Evolutionary conservation across 495 filamentous ascomycete genomes (phyloP).

Genomic region (Extremus antarcticus): DNA sequence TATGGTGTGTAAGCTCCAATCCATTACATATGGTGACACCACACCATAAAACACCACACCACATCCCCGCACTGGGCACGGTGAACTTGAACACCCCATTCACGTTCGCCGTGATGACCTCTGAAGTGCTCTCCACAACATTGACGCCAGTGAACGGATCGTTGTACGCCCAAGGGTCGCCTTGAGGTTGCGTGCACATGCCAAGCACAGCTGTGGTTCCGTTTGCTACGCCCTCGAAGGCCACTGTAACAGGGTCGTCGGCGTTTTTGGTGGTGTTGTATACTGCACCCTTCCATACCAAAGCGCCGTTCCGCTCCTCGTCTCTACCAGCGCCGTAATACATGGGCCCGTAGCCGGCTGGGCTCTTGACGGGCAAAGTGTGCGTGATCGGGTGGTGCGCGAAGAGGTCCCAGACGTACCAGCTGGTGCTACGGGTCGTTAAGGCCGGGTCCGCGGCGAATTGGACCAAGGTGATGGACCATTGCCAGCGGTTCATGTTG

Average conservation of each 20-base stretch:
- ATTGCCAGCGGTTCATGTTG: constrained; percentile 23
- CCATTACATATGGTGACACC: too few relatives aligned
- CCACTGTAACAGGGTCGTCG: constrained; percentile 38
- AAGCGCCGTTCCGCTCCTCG: constrained; percentile 22
- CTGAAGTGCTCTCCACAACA: background rate
- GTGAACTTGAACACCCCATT: constrained; percentile 11
- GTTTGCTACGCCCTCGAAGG: constrained; percentile 40
- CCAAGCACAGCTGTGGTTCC: constrained; percentile 43
- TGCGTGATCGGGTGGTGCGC: constrained; percentile 40
- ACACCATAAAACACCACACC: too few relatives aligned
- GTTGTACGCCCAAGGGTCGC: constrained; percentile 33
- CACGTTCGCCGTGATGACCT: constrained; percentile 1
- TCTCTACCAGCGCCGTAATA: constrained; percentile 46
- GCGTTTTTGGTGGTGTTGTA: constrained; percentile 46
- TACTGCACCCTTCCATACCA: constrained; percentile 50
- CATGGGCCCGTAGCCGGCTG: constrained; percentile 28
- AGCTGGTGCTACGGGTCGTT: constrained; percentile 29
- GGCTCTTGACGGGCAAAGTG: constrained; percentile 31
- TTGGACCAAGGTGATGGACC: constrained; percentile 22
- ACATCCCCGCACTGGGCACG: constrained; percentile 6
- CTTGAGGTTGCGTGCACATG: constrained; percentile 38
- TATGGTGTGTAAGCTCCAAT: too few relatives aligned
- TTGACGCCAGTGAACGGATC: constrained; percentile 18
- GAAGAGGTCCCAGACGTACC: constrained; percentile 25
- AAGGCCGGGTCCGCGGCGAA: constrained; percentile 17